Base-by-base conservation (phyloP, 192 early-diverging fungal genomes). In the Phlyctochytrium arcticum region DNA sequence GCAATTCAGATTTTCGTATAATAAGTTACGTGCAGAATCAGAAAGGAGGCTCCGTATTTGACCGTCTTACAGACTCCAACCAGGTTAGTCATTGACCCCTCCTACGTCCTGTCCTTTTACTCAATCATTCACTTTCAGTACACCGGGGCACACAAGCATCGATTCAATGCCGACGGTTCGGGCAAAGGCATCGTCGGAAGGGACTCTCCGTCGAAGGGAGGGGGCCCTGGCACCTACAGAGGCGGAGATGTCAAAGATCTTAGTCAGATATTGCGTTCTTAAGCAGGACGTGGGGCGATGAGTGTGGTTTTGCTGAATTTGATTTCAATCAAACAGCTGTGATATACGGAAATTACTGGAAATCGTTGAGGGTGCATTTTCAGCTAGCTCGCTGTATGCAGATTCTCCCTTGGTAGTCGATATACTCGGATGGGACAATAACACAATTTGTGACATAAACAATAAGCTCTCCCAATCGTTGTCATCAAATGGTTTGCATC, bases 111-210 rank as follows among this genome's bases (percentile, higher is more conserved):
- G 35, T 33, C 54, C 54, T 33, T 33, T 33, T n/a, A n/a, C n/a
- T n/a, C n/a, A n/a, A n/a, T n/a, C n/a, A 23, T 24, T 27, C 27
- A 15, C 63, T 65, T 23, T 8, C 35, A 35, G n/a, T 77, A 77
- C 68, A 77, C 75, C 3, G 75, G 75, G 5, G 35, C 70, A 10
- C 76, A 78, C 69, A 72, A 78, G 64, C 66, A 75, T 44, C 61
- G 76, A 1, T 75, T 74, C 68, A 76, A 69, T 36, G 65, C 67
- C 10, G 68, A 73, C 61, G 82, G 82, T 36, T 60, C 48, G 24
- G 82, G 82, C 21, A 37, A 67, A 8, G 82, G 82, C 21, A 5
- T 84, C 17, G 75, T 67, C 12, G 82, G 82, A 17, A 48, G 82
- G 15, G 80, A 79, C 35, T 32, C 80, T 4, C 53, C 73, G 30